Evolutionary conservation across 345 rosid species (phyloP).

Genomic region (Lepidium aucheri): DNA sequence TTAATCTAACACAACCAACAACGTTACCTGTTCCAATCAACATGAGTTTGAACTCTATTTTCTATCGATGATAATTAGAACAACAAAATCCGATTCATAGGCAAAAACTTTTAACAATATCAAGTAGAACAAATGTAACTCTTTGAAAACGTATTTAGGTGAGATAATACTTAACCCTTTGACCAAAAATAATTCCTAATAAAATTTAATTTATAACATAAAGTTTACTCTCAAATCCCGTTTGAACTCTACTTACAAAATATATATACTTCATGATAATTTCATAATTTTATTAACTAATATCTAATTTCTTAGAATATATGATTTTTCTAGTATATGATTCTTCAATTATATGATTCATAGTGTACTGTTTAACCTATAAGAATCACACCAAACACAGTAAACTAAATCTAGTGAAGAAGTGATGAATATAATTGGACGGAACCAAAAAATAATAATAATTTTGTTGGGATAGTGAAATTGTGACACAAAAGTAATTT

Average conservation of each 20-base stretch:
- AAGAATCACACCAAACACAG: background rate
- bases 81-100: too few species aligned
- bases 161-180: too few species aligned
- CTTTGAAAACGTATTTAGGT: too few species aligned
- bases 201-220: too few species aligned
- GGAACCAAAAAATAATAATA: background rate
- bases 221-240: too few species aligned
- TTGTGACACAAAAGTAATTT: constrained; percentile 21
- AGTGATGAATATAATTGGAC: background rate
- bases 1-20: background rate
- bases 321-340: background rate
- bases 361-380: background rate
- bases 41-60: background rate
- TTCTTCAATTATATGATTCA: background rate
- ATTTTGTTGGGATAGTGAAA: constrained; percentile 11
- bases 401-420: background rate
- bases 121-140: too few species aligned
- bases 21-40: background rate
- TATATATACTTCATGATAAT: too few species aligned
- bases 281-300: background rate
- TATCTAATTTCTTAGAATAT: background rate
- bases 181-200: too few species aligned
- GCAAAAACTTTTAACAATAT: too few species aligned
- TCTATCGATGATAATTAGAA: too few species aligned
- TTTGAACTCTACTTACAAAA: too few species aligned